phyloP scores from a whole-genome alignment of 2,329 filamentous ascomycete genomes.

The Colletotrichum euphorbiae region DNA sequence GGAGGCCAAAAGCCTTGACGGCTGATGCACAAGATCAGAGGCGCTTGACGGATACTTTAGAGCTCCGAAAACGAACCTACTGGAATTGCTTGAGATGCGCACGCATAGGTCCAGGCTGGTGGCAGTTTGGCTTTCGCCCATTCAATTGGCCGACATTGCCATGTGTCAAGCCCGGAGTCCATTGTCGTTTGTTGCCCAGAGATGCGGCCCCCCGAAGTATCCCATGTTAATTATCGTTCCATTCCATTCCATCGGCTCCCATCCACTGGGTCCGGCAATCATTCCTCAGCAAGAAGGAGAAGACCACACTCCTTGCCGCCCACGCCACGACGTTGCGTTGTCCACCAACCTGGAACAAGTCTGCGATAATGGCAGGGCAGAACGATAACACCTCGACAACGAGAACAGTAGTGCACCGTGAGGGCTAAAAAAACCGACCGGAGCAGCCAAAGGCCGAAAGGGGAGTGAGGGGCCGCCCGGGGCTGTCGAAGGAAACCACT shows the following conservation, averaged over 20 bases:
- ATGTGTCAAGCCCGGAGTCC: slow-evolving; percentile 1
- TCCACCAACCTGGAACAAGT: slow-evolving; percentile 28
- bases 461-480: slow-evolving; percentile 22
- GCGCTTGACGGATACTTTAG: background rate
- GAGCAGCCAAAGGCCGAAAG: slow-evolving; percentile 1
- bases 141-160: background rate
- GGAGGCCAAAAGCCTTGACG: background rate
- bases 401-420: background rate
- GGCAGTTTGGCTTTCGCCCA: background rate
- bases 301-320: background rate
- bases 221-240: slow-evolving; percentile 19
- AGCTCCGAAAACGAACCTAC: background rate
- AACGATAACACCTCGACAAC: background rate
- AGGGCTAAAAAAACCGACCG: slow-evolving; percentile 1
- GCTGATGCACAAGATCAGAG: background rate
- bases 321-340: slow-evolving; percentile 36
- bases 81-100: background rate
- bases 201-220: slow-evolving; percentile 8
- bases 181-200: slow-evolving; percentile 12
- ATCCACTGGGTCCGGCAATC: slow-evolving; percentile 12
- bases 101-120: background rate
- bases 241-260: slow-evolving; percentile 30
- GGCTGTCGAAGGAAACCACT: background rate
- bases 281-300: slow-evolving; percentile 29
- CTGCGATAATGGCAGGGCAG: background rate